Conservation (phyloP, 2,329 filamentous ascomycete species). For the Corynespora cassiicola region DNA sequence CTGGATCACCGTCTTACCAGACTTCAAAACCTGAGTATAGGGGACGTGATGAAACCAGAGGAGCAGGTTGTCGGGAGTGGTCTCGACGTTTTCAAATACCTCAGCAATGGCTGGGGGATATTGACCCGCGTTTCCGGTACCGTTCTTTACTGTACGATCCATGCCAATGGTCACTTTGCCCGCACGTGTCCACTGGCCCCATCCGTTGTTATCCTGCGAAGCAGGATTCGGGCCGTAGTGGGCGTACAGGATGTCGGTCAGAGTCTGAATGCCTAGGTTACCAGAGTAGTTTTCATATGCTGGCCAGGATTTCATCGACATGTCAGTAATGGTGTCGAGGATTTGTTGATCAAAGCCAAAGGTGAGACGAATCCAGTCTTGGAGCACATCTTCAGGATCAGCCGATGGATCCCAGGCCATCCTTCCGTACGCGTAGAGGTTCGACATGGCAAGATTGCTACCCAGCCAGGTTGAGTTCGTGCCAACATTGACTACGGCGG, state of each 20-base stretch:
- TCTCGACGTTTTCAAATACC: constrained; percentile 65
- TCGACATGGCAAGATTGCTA: constrained; percentile 69
- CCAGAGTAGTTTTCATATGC: constrained; percentile 75
- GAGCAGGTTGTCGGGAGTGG: constrained; percentile 71
- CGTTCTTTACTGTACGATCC: constrained; percentile 73
- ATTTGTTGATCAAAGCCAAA: constrained; percentile 64
- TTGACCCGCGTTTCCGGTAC: constrained; percentile 70
- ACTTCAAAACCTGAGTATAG: constrained; percentile 68
- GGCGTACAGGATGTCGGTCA: constrained; percentile 71
- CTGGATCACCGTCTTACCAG: constrained; percentile 71
- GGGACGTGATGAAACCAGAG: constrained; percentile 79
- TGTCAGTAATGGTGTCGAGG: constrained; percentile 64
- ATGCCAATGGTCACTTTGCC: constrained; percentile 68
- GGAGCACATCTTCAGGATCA: constrained; percentile 58
- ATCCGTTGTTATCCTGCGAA: constrained; percentile 70
- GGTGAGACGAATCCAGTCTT: constrained; percentile 73
- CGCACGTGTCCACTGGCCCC: constrained; percentile 76
- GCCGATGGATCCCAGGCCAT: constrained; percentile 68
- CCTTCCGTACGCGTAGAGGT: constrained; percentile 72
- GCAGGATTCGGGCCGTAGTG: constrained; percentile 74
- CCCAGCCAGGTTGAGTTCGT: constrained; percentile 72
- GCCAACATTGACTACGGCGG: constrained; percentile 72
- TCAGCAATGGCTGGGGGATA: constrained; percentile 68
- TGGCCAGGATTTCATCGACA: constrained; percentile 74
- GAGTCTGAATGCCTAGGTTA: constrained; percentile 72